Evolutionary conservation across 2,329 filamentous ascomycete genomes (phyloP), one percentile per base, ranked within the genome.

Genomic region (Xylaria sp.): DNA sequence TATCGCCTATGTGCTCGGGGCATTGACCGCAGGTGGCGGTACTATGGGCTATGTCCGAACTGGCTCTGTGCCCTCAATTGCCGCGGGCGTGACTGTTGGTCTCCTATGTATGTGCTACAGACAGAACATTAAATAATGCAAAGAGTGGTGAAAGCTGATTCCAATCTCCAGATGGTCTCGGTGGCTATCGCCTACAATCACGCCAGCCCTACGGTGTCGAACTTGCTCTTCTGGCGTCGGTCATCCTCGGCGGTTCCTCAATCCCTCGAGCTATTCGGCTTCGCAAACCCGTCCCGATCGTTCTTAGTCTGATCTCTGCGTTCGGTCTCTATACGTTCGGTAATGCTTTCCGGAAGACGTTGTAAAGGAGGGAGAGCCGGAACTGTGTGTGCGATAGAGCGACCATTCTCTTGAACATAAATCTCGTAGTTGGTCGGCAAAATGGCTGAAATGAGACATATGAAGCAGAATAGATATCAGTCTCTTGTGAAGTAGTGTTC

Each of bases 221-320:
- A 81, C 84, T 97, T 51, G 93, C 92, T n/a, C 86, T 99, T 10
- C 85, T 97, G 51, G 96, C 96, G 4, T 97, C 93, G 0, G 76
- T 93, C n/a, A 83, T 98, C 31, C 87, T 99, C 42, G 95, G 87
- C 49, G 94, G 93, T 23, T 92, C 92, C 49, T 92, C 93, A 1
- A 90, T 98, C 68, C 96, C 96, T 13, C 88, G 96, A 61, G 96
- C 94, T 4, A 89, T 99, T 77, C 93, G 90, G 80, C 87, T 90
- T 49, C 85, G 87, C 74, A 99, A 98, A 87, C 92, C 93, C 0
- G 88, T 99, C 61, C 95, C 96, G 0, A 85, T 92, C 65, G 88
- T 90, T 11, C 83, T 99, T 77, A 95, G 93, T 77, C 77, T 94
- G 57, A 78, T 98, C 77, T 93, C 95, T 15, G 83, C 89, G 10